Evolutionary conservation across 176 grass and related monocot genomes (phyloP), one percentile per base, ranked within the genome.

Genomic region (Oryza coarctata): DNA sequence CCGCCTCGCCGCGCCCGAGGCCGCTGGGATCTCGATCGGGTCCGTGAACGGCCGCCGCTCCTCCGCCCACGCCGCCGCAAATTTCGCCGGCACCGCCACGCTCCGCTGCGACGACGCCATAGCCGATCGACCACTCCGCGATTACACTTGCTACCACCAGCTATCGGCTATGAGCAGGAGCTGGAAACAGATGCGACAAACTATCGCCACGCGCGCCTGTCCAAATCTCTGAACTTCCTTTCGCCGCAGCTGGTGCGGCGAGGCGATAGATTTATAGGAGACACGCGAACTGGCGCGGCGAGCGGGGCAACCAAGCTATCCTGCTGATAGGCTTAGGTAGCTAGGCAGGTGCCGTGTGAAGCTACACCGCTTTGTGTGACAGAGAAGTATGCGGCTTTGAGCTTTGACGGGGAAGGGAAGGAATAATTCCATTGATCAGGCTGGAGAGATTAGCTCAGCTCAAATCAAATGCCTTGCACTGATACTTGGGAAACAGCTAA

Each of bases 1-100:
- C 58, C 7, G 69, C 8, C 35, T 32, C 55, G 58, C 49, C 31
- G 64, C 7, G 49, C 80, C 65, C 12, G 74, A 44, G 22, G 7
- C 63, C 27, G 7, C 44, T 52, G 85, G 89, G 60, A 91, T 91
- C 72, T 82, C 73, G 8, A 88, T 82, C 4, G 85, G 89, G 13
- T 80, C 66, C 35, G 89, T 78, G 45, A 69, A 30, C 61, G 61
- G 22, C 62, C 13, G 27, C 63, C 39, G 57, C 28, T 63, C 31
- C 22, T 4, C 27, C 70, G 70, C 58, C 70, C 70, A 74, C 45
- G 80, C 65, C 45, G 80, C 33, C 15, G 73, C 63, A 50, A 67
- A 41, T 57, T 39, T 40, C 55, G n/a, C n/a, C 34, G 80, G 29
- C 78, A 43, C 1, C 14, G 50, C 49, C 69, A 18, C 27, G 79